Percentiles rank a stretch among this genome's conserved stretches.
These are phyloP conservation scores for Miscanthus sacchariflorus DNA, from an alignment of 202 grass and related monocot genomes.

Conservation along the genomic window DNA sequence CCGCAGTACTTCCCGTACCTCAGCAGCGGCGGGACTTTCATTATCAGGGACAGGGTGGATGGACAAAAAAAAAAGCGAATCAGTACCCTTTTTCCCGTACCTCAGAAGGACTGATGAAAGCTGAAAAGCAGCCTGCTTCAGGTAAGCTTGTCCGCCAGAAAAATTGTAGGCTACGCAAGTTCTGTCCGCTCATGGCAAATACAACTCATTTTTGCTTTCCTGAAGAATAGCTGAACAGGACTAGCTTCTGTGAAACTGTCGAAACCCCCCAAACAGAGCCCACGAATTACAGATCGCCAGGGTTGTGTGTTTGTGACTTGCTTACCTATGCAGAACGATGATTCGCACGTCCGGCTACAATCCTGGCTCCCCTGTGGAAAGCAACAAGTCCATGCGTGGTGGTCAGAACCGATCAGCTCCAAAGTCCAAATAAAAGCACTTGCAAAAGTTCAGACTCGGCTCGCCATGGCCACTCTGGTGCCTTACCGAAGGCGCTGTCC, in stretches of 20 bases:
- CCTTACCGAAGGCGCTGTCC: constrained; percentile 45
- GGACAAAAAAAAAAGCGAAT: constrained; percentile 21
- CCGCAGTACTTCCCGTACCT: constrained; percentile 97
- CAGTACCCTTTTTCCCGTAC: background rate
- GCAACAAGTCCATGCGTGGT: background rate
- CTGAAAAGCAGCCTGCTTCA: background rate
- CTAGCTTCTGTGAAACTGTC: background rate
- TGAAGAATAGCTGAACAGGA: background rate
- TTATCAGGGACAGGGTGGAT: background rate
- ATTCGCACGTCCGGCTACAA: constrained; percentile 82
- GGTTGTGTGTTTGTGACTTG: background rate
- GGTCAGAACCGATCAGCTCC: constrained; percentile 17
- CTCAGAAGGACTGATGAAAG: background rate
- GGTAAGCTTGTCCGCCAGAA: background rate
- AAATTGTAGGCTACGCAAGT: background rate
- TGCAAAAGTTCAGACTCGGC: background rate
- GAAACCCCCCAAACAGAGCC: too few species aligned
- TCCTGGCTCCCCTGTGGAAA: constrained; percentile 63
- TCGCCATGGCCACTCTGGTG: background rate
- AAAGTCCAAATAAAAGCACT: background rate
- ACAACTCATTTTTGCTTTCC: background rate
- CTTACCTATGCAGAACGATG: constrained; percentile 71
- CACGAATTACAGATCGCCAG: background rate
- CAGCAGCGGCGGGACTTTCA: constrained; percentile 75
- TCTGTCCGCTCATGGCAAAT: background rate